These are phyloP conservation scores for Citrus sp. DNA, from an alignment of 345 rosid species.

Conservation along the genomic window DNA sequence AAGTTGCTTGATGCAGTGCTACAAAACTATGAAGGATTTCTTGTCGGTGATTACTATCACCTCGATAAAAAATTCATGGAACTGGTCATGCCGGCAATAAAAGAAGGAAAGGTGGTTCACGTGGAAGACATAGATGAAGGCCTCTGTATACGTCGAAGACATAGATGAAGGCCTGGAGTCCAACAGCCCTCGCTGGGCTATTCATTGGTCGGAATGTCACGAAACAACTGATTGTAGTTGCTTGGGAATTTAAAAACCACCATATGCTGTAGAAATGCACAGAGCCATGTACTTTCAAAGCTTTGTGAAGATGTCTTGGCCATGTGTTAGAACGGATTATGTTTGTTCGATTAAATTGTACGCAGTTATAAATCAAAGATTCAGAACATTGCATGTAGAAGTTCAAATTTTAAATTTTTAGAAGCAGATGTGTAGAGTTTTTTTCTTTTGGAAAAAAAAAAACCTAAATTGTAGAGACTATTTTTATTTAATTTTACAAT, in stretches of 20 bases:
- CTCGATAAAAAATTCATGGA: conserved; percentile 28
- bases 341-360: background rate
- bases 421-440: too few species aligned
- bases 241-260: conserved; percentile 25
- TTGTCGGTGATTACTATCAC: conserved; percentile 3
- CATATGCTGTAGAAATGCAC: background rate
- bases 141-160: too few species aligned
- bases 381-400: background rate
- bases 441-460: too few species aligned
- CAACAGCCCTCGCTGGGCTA: conserved; percentile 29
- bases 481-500: too few species aligned
- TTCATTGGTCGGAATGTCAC: too few species aligned
- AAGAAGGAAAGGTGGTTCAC: conserved; percentile 32
- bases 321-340: background rate
- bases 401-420: too few species aligned
- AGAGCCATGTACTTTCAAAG: background rate
- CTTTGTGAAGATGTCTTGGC: background rate
- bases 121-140: too few species aligned
- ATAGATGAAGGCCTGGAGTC: conserved; percentile 43
- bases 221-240: conserved; percentile 34
- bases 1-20: too few species aligned
- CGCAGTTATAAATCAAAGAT: background rate
- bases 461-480: too few species aligned
- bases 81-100: conserved; percentile 35
- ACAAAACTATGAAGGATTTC: conserved; percentile 8